Evolutionary conservation across 176 grass and related monocot species (phyloP).

Genomic region (Juncus inflexus): DNA sequence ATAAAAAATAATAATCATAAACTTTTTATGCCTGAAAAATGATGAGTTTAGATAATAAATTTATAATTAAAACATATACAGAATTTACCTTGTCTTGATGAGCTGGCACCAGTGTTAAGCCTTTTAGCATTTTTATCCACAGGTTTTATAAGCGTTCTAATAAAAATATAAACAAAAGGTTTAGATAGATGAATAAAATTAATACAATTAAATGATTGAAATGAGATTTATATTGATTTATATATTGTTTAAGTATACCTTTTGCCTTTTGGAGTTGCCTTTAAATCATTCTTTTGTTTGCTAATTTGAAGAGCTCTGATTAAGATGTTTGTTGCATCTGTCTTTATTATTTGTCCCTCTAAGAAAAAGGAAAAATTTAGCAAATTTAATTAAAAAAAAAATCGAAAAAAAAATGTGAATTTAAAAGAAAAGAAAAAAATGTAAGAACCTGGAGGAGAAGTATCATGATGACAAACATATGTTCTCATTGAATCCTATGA

Average conservation of each 20-base stretch:
- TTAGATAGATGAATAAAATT: constrained; percentile 17
- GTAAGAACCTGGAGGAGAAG: constrained; percentile 20
- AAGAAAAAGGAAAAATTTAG: constrained; percentile 27
- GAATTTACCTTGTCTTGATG: constrained; percentile 42
- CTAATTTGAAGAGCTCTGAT: constrained; percentile 90
- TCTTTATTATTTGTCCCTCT: constrained; percentile 85
- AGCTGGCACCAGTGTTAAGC: constrained; percentile 44
- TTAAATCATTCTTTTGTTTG: constrained; percentile 66
- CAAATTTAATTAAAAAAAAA: neutral
- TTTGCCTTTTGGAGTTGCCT: constrained; percentile 54
- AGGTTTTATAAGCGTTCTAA: constrained; percentile 50
- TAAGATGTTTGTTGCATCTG: constrained; percentile 84
- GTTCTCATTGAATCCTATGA: constrained; percentile 1
- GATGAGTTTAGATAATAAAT: neutral
- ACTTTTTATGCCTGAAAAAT: neutral
- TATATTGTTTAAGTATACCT: constrained; percentile 37
- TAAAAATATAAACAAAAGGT: constrained; percentile 12
- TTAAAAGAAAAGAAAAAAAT: neutral
- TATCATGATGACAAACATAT: constrained; percentile 22
- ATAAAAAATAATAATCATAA: neutral
- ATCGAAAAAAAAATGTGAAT: constrained; percentile 5
- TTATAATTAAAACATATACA: neutral
- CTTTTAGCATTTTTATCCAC: constrained; percentile 60
- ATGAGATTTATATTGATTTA: neutral
- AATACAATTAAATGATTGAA: neutral